Evolutionary conservation across 306 rosid species (phyloP), one percentile per base, ranked within the genome.

Genomic region (Cicer pinnatifidum): DNA sequence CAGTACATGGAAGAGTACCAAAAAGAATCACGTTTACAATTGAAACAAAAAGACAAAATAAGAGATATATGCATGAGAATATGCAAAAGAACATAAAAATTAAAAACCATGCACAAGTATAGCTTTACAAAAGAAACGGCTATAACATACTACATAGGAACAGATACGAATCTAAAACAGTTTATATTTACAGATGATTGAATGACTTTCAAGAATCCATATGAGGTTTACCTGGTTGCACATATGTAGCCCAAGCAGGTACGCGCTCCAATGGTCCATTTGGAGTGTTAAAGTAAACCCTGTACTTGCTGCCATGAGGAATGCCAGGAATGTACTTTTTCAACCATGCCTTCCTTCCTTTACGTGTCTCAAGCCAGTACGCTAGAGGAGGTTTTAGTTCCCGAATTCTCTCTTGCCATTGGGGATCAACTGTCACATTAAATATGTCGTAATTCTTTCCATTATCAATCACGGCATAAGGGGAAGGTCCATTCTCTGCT

Each of bases 231-330:
- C 98, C 97, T 52, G 98, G 96, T 72, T 89, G 88, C 78, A 94
- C 98, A 84, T 91, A 94, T 53, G 97, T 85, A 82, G 98, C 98
- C 98, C 98, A 94, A 85, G 98, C 96, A 80, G 98, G 98, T 39
- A 94, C 88, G 75, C 98, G 78, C 72, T 94, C 98, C 88, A 94
- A 63, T 12, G 96, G 90, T 72, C 97, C 97, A 75, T 75, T 84
- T 38, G 98, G 87, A 84, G 98, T 91, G 89, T 94, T 94, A 72
- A 94, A 89, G 85, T 89, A 94, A 50, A 94, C 98, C 78, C 97
- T 85, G 79, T 94, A 94, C 87, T 86, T 94, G 88, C 98, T 88
- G 52, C 92, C 97, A 83, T 91, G 98, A 75, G 97, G 92, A 82
- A 94, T 88, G 9, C 80, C 86, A 5, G 98, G 97, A 78, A 53